These are phyloP conservation scores for Myriosclerotinia scirpicola DNA, from an alignment of 2,329 filamentous ascomycete genomes.

Conservation along the genomic window DNA sequence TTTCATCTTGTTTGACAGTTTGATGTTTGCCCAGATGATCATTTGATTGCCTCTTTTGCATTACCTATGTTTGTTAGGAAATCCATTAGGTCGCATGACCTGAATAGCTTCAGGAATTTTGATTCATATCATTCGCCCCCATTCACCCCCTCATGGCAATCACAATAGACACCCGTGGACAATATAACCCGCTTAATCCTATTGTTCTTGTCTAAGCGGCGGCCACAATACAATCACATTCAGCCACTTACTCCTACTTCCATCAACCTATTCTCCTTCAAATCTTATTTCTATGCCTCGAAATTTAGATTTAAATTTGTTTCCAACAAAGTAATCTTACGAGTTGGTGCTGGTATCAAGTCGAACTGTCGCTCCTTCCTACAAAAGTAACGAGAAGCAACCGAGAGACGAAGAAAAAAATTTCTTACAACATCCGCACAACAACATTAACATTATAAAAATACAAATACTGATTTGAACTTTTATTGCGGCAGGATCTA, in stretches of 20 bases:
- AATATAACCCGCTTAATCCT: background rate
- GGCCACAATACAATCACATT: background rate
- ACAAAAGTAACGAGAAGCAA: slow-evolving; percentile 7
- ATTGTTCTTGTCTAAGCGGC: slow-evolving; percentile 3
- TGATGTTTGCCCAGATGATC: too few species aligned
- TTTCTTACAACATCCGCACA: background rate
- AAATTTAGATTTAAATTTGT: background rate
- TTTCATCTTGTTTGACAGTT: slow-evolving; percentile 5
- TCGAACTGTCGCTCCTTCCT: slow-evolving; percentile 15
- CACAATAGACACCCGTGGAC: background rate
- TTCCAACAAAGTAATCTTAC: slow-evolving; percentile 7
- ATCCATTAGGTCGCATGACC: slow-evolving; percentile 1
- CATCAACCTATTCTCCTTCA: background rate
- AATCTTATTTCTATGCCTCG: background rate
- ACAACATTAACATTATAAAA: slow-evolving; percentile 16
- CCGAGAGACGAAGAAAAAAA: background rate
- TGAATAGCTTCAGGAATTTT: slow-evolving; percentile 18
- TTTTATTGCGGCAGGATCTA: slow-evolving; percentile 29
- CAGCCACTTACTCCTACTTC: slow-evolving; percentile 5
- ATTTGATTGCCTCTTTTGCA: too few species aligned
- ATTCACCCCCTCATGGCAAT: background rate
- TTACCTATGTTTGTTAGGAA: background rate
- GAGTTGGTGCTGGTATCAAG: slow-evolving; percentile 19
- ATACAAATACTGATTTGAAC: slow-evolving; percentile 29
- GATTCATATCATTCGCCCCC: background rate